These are phyloP conservation scores for Pleurotus platypus DNA, from an alignment of 768 basidiomycete genomes.

Conservation along the genomic window DNA sequence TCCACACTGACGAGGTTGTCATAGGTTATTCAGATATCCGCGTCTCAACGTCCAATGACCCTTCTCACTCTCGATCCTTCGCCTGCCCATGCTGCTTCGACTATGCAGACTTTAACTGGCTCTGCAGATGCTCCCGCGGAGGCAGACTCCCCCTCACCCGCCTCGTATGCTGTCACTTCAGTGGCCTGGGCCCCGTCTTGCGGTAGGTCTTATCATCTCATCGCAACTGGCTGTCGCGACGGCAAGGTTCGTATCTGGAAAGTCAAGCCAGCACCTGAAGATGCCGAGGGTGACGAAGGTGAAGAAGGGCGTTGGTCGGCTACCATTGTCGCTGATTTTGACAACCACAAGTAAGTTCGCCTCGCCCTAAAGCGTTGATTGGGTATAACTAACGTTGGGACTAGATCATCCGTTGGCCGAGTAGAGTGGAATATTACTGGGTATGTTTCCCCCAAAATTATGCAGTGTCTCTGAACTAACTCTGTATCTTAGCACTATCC, in stretches of 20 bases:
- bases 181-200: conserved; percentile 94
- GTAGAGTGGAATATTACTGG: conserved; percentile 96
- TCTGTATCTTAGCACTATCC: conserved; percentile 55
- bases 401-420: conserved; percentile 69
- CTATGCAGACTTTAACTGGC: conserved; percentile 12
- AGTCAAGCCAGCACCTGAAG: conserved; percentile 56
- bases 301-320: conserved; percentile 71
- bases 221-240: conserved; percentile 88
- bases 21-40: conserved; percentile 74
- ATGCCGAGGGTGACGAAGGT: conserved; percentile 32
- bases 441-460: conserved; percentile 28
- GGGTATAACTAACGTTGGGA: neutral
- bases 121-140: conserved; percentile 18
- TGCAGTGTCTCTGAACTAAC: conserved; percentile 2
- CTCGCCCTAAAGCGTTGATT: neutral
- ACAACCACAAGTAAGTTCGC: conserved; percentile 66
- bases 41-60: conserved; percentile 61
- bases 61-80: conserved; percentile 59
- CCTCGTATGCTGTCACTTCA: conserved; percentile 67
- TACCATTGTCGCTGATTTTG: conserved; percentile 79
- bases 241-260: conserved; percentile 91
- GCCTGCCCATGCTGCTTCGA: conserved; percentile 21
- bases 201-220: conserved; percentile 89
- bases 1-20: neutral
- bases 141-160: conserved; percentile 27